Conservation (phyloP, 73 alveolate species). For the Blepharisma stoltei region DNA sequence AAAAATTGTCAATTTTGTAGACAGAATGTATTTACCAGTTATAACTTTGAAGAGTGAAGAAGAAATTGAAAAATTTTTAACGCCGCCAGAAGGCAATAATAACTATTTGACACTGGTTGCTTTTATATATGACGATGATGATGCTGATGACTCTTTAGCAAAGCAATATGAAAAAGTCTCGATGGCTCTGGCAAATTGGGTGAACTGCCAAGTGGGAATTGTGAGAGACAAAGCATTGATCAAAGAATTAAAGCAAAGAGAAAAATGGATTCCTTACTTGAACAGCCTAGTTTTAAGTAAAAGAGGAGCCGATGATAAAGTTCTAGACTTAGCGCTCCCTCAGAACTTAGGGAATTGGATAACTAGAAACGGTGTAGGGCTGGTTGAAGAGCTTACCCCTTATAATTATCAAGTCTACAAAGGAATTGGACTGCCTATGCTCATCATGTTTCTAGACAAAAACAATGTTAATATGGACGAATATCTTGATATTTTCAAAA, state of each 20-base stretch:
- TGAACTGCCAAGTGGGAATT: background rate
- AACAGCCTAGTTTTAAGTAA: background rate
- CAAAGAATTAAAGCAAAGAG: background rate
- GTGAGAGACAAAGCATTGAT: conserved; percentile 3
- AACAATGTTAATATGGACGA: background rate
- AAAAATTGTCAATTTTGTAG: background rate
- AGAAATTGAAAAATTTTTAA: no score
- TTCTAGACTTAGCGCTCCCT: background rate
- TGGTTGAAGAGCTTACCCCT: background rate
- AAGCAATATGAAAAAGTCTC: no score
- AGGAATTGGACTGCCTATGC: background rate
- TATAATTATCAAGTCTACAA: background rate
- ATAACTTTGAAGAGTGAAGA: no score
- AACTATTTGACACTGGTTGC: no score
- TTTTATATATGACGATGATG: no score
- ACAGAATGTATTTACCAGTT: no score
- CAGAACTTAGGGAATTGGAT: background rate
- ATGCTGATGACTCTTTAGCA: no score
- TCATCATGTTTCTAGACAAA: background rate
- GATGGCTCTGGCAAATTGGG: no score
- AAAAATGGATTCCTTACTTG: background rate
- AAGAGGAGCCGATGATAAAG: background rate
- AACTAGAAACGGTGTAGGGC: background rate
- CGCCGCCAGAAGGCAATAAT: no score
- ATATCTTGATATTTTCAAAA: background rate